Evolutionary conservation across 257 asterid species (phyloP), one percentile per base, ranked within the genome.

Genomic region (Lycium ferocissimum): DNA sequence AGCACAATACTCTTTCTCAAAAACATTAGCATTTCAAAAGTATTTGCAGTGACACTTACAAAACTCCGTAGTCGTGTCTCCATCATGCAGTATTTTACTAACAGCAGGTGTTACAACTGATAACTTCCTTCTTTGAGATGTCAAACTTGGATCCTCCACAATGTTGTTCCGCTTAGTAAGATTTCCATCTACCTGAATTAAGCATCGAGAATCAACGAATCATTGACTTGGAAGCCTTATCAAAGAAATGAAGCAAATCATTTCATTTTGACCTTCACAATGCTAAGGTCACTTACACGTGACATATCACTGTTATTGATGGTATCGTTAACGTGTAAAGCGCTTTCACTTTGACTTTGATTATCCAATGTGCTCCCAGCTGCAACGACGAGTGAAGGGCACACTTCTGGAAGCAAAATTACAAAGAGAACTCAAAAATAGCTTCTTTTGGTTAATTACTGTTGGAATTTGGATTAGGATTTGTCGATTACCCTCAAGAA

Each of bases 401-500:
- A 84, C 83, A 86, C 87, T 81, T 93, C 95, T 92, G 90, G 82
- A 83, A 37, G 65, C 14, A 80, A 84, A 71, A 65, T 47, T 35
- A 65, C 76, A 82, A 15, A 0, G 49, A 78, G 0, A 78, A 26
- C 4, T 78, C 66, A 78, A 0, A 33, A 53, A 0, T 14, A 53
- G 14, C 33, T 53, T 78, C 82, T 53, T 78, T 78, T 78, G 65
- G 65, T 0, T 3, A 15, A 15, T 18, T 14, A 53, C 85, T 13
- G 58, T 20, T 43, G 10, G 62, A 47, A 2, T 13, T 1, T 6
- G 15, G 45, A 26, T 53, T 9, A 66, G 78, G 47, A 49, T 71
- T 58, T 43, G n/a, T 35, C 47, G 67, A 83, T 86, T 86, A 95
- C 98, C 99, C 88, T 91, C 97, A 47, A 80, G 78, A 67, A 90